Base-by-base conservation (phyloP, 2,329 filamentous ascomycete species). In the Berkeleyomyces basicola region DNA sequence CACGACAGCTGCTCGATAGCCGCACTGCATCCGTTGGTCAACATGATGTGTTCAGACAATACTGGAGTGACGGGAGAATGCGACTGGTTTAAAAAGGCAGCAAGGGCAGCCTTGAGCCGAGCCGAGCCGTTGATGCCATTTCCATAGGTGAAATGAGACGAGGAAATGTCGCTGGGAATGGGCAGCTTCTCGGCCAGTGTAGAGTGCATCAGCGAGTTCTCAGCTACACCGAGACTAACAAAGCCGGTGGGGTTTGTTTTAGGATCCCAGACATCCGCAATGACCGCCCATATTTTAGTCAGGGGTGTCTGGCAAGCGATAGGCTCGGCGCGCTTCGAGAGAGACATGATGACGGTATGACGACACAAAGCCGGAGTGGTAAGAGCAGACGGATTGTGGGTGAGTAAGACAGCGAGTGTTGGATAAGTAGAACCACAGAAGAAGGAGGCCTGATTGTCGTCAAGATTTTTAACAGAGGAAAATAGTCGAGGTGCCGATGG, bases 171-270 rank as follows among this genome's bases (percentile, higher is more conserved):
- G 5, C 76, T 66, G 53, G 74, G 73, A 2, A 67, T 66, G 66
- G 77, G 74, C 39, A 76, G 70, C 63, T 76, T 76, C 23, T 74
- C 67, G 1, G 73, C 68, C 2, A 81, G 71, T 2, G 71, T 67
- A 16, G 73, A 67, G 62, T 80, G 78, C 78, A 81, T 79, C 49
- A 81, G 72, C 0, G 70, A 69, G 67, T 81, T 81, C 68, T 81
- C 79, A 4, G 79, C 79, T 1, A 81, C 71, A 0, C 78, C 78
- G 0, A 82, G 72, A 63, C 75, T 79, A 40, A 80, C 70, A 64
- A 75, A 78, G 36, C 78, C 78, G 11, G 69, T 66, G 0, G 75
- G 74, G 60, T 77, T 77, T 3, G 68, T 66, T 3, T 67, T 58
- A 0, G 74, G 72, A 61, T 77, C 66, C 71, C 74, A 81, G 4